Evolutionary conservation across 1,284 basidiomycete genomes (phyloP).

Genomic region (Sparassis latifolia): DNA sequence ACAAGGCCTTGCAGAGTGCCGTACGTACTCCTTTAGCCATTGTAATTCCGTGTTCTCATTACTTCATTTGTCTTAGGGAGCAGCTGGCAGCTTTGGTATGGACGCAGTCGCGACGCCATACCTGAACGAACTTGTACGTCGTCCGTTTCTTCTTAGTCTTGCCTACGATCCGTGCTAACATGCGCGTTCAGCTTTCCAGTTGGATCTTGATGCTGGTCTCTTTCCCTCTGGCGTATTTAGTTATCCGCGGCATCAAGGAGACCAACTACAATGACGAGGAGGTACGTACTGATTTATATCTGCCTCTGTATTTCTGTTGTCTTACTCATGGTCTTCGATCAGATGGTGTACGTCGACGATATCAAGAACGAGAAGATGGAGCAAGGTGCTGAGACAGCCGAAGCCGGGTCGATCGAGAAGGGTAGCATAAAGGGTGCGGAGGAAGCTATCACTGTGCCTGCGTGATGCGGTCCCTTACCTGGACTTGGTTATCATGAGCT

Average conservation of each 20-base stretch:
- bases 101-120: constrained; percentile 36
- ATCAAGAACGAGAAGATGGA: constrained; percentile 17
- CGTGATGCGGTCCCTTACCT: not conserved
- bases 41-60: not conserved
- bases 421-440: too few species aligned
- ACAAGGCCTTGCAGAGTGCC: constrained; percentile 35
- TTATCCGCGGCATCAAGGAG: constrained; percentile 32
- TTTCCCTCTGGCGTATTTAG: constrained; percentile 30
- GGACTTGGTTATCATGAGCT: not conserved
- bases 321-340: not conserved
- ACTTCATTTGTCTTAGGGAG: constrained; percentile 16
- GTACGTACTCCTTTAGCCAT: constrained; percentile 3
- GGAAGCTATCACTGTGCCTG: not conserved
- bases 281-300: constrained; percentile 4
- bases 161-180: not conserved
- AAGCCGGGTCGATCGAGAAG: constrained; percentile 6
- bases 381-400: constrained; percentile 7
- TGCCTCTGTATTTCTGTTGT: not conserved
- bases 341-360: constrained; percentile 26
- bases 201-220: constrained; percentile 32
- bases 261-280: constrained; percentile 33
- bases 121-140: constrained; percentile 29
- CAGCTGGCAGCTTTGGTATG: constrained; percentile 40
- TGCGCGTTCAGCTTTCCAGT: constrained; percentile 23
- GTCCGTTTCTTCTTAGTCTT: not conserved